Evolutionary conservation across 176 grass and related monocot species (phyloP), one percentile per base, ranked within the genome.

Genomic region (Poa annua): DNA sequence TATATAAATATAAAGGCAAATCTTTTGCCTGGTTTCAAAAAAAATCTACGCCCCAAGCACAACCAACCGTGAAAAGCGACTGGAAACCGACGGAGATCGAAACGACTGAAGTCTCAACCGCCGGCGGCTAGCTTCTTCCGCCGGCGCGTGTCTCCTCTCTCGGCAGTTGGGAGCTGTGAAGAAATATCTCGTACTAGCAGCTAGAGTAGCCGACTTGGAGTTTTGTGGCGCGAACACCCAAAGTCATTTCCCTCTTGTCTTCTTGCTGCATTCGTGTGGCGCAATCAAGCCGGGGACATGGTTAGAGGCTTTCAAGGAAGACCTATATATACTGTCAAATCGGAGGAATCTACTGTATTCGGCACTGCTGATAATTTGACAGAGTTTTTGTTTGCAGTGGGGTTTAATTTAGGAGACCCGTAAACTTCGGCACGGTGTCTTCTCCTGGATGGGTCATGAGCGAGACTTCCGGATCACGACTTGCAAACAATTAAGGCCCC

Each of bases 321-420:
- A 68, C 20, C 0, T 41, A n/a, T 29, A 29, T 29, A 42, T 44
- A 7, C 38, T 70, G 38, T 70, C 66, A 44, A 70, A 70, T 81
- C 25, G 22, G 71, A 20, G 44, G 72, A 82, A 50, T 70, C 26
- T 82, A 56, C 8, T 36, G 11, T 7, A 22, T 12, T 8, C 13
- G 15, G 16, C 32, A 52, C 53, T 62, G 64, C 53, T 78, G 53
- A 4, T 62, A 88, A 52, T 75, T 29, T 32, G 53, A 56, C 57
- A 56, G 3, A n/a, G 2, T 9, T 33, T 76, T 82, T 61, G 26
- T 17, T 8, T 32, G 15, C 12, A 56, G 14, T 87, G 13, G 7
- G 26, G 7, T 49, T 35, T 62, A 42, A 39, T 69, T 49, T 42
- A 35, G 24, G 20, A 75, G 7, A 49, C 39, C 26, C 35, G 38